Conservation (phyloP, 352 stramenopile genomes). For the Phytophthora kernoviae region DNA sequence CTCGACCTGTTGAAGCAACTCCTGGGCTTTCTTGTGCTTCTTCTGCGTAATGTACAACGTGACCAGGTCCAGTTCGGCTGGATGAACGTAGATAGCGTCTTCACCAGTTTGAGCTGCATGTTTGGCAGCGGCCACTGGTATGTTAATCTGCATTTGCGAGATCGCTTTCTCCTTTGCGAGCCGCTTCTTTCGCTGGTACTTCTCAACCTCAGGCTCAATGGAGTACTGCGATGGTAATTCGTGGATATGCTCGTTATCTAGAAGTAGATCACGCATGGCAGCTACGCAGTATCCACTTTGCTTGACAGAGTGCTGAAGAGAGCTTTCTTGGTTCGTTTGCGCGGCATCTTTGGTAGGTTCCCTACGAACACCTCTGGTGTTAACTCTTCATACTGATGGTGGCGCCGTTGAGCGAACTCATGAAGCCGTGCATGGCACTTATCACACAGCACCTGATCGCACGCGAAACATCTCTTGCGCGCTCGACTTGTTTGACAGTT, state of each 20-base stretch:
- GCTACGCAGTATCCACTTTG: slow-evolving; percentile 35
- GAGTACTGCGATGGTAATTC: neutral
- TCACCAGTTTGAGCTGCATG: slow-evolving; percentile 46
- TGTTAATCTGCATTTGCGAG: slow-evolving; percentile 58
- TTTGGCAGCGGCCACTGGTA: slow-evolving; percentile 50
- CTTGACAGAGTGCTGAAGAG: slow-evolving; percentile 21
- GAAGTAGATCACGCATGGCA: slow-evolving; percentile 35
- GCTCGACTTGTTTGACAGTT: slow-evolving; percentile 55
- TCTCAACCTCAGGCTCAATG: slow-evolving; percentile 52
- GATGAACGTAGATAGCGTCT: slow-evolving; percentile 44
- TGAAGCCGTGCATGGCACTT: slow-evolving; percentile 65
- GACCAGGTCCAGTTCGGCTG: slow-evolving; percentile 57
- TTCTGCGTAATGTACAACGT: slow-evolving; percentile 66
- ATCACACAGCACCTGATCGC: slow-evolving; percentile 66
- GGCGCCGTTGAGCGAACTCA: slow-evolving; percentile 48
- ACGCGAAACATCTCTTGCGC: slow-evolving; percentile 53
- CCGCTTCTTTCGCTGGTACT: slow-evolving; percentile 49
- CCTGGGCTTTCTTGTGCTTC: slow-evolving; percentile 52
- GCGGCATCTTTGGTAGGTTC: slow-evolving; percentile 17
- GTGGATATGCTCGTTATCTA: slow-evolving; percentile 2
- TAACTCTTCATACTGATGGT: slow-evolving; percentile 59
- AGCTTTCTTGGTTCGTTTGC: slow-evolving; percentile 35
- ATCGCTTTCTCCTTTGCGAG: slow-evolving; percentile 56
- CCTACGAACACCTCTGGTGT: slow-evolving; percentile 35
- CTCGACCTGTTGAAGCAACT: slow-evolving; percentile 37